Conservation (phyloP, 192 early-diverging fungal genomes). For the Coemansia interrupta region DNA sequence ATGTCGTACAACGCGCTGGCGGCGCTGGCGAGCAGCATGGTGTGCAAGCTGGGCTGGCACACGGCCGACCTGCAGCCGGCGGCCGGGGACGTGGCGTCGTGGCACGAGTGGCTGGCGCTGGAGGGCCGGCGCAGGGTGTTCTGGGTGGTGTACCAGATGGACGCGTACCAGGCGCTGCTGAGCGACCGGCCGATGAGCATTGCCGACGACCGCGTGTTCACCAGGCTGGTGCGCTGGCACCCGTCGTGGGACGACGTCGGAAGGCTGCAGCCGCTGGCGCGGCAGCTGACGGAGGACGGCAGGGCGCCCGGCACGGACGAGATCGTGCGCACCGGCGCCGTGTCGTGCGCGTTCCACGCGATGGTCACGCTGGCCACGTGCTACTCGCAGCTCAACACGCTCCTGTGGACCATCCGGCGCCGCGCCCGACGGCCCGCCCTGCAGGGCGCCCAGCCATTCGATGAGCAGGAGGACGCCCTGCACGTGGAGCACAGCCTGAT, state of each 20-base stretch:
- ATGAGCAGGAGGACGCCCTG: not conserved
- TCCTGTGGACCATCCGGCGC: constrained; percentile 29
- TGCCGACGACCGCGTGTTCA: constrained; percentile 7
- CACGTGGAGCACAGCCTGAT: constrained; percentile 14
- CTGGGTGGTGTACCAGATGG: constrained; percentile 25
- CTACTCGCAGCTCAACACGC: constrained; percentile 16
- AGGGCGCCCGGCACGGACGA: not conserved
- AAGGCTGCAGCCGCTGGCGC: not conserved
- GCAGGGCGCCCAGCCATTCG: not conserved
- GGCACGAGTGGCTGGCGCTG: constrained; percentile 30
- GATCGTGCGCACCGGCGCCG: not conserved
- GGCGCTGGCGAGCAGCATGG: constrained; percentile 29
- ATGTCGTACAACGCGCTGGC: constrained; percentile 39
- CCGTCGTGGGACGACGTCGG: constrained; percentile 5
- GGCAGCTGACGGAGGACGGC: not conserved
- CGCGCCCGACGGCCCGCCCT: not conserved
- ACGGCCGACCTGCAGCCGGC: constrained; percentile 14
- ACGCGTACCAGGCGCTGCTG: constrained; percentile 27
- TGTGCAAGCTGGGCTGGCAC: constrained; percentile 37
- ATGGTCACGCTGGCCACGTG: constrained; percentile 23
- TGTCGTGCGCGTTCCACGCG: constrained; percentile 9
- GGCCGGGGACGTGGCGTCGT: constrained; percentile 6
- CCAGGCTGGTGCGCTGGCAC: constrained; percentile 5
- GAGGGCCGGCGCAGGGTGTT: constrained; percentile 30
- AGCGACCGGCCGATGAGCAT: constrained; percentile 28